Base-by-base conservation (phyloP, 2,329 filamentous ascomycete genomes). In the Didymella arachidicola region DNA sequence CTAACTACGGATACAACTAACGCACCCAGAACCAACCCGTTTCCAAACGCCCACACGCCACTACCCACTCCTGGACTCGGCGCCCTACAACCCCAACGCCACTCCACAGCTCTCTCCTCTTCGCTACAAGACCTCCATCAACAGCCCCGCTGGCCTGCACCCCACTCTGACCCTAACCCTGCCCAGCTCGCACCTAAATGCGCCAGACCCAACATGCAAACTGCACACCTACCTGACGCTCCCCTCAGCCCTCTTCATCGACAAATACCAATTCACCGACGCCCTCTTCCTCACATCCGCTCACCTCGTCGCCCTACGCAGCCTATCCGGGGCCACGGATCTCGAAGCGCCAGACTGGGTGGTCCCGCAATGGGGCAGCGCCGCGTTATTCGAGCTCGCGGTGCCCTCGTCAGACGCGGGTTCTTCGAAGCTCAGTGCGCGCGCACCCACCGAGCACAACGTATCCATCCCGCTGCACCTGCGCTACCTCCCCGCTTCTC, bases 31-130 rank as follows among this genome's bases (percentile, higher is more conserved):
- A 38, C 84, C 90, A 2, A 90, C 91, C 0, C 81, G 94, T 44
- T 97, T 98, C 79, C 87, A 90, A 42, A 96, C 97, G 66, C 87
- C 89, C 25, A 95, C 96, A 65, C 87, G 93, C 0, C 93, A 97
- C 76, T 86, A 90, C 66, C 80, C 84, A 12, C 78, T 85, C 14
- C 75, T 67, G 18, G 52, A 5, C 56, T 48, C 43, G 14, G 57
- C 43, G 47, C 56, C n/a, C 26, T 57, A 34, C 78, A 26, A 63
- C 69, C 49, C 51, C 63, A 54, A 75, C 53, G 48, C 29, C 46
- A 67, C 78, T 50, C 57, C 57, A 4, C 42, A 51, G 14, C 51
- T 47, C n/a, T 55, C 51, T 1, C 44, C 42, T 7, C 52, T 60
- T 3, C 42, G 8, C 8, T 96, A 92, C 75, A 82, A 80, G 0